These are phyloP conservation scores for Malassezia obtusa DNA, from an alignment of 1,284 basidiomycete species.

Conservation along the genomic window DNA sequence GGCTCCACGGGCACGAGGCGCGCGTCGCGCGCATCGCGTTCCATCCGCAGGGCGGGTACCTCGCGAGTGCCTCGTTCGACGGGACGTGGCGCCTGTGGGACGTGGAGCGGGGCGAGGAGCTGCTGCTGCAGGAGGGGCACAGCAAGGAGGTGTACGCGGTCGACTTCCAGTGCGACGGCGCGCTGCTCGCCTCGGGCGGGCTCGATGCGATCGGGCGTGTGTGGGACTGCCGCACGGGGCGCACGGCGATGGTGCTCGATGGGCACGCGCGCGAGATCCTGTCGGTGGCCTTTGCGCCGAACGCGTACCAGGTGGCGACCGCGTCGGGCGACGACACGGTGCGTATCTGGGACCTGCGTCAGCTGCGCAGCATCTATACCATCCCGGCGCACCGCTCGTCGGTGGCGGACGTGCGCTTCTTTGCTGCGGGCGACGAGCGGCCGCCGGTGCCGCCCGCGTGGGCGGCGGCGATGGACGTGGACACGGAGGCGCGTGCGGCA, in stretches of 20 bases:
- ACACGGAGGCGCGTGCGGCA: slow-evolving; percentile 35
- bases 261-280: slow-evolving; percentile 92
- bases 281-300: slow-evolving; percentile 83
- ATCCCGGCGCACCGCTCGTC: slow-evolving; percentile 92
- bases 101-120: slow-evolving; percentile 65
- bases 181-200: slow-evolving; percentile 82
- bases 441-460: slow-evolving; percentile 31
- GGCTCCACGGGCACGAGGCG: slow-evolving; percentile 76
- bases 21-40: slow-evolving; percentile 88
- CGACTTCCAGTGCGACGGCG: slow-evolving; percentile 90
- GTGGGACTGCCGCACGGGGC: slow-evolving; percentile 89
- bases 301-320: slow-evolving; percentile 92
- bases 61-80: slow-evolving; percentile 91
- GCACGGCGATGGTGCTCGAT: slow-evolving; percentile 94
- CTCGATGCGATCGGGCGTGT: slow-evolving; percentile 92
- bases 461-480: slow-evolving; percentile 32
- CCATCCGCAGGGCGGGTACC: slow-evolving; percentile 84
- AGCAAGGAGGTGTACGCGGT: slow-evolving; percentile 92
- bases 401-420: slow-evolving; percentile 90
- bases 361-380: slow-evolving; percentile 80
- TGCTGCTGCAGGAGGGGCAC: slow-evolving; percentile 89
- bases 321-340: slow-evolving; percentile 95
- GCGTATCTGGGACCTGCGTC: slow-evolving; percentile 95
- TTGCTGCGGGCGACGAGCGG: slow-evolving; percentile 48
- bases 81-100: slow-evolving; percentile 99